Conservation (phyloP, 192 early-diverging fungal species). For the Dissophora ornata region DNA sequence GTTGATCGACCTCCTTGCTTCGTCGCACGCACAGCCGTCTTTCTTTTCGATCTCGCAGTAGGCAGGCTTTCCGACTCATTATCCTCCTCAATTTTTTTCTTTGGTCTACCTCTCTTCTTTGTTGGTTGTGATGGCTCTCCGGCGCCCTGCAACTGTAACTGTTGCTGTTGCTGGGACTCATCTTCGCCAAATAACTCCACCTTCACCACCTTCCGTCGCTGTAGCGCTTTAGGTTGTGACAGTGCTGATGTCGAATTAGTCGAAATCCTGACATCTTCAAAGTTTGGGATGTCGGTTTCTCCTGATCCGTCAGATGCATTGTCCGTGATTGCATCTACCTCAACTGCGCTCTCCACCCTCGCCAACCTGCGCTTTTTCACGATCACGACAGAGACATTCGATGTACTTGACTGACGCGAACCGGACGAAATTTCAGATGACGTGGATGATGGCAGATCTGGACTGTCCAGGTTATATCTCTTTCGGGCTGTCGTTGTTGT, state of each 20-base stretch:
- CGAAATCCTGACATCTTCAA: no score
- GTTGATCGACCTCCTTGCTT: neutral
- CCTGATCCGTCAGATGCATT: neutral
- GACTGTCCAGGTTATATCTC: neutral
- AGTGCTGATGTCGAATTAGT: no score
- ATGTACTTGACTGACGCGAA: neutral
- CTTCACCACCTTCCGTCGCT: no score
- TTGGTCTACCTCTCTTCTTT: neutral
- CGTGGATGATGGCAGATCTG: neutral
- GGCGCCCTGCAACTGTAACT: no score
- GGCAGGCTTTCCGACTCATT: no score
- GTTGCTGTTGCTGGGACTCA: no score
- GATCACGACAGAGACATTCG: conserved; percentile 7
- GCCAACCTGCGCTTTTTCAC: conserved; percentile 19
- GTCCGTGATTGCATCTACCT: neutral
- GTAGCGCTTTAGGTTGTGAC: no score
- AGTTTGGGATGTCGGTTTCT: no score
- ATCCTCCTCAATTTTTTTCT: neutral
- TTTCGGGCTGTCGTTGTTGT: conserved; percentile 7
- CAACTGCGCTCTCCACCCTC: neutral
- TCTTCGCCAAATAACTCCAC: no score
- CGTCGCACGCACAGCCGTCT: neutral
- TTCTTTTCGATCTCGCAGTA: conserved; percentile 1
- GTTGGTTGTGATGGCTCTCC: no score
- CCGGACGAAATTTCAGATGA: neutral